Conservation (phyloP, 2,329 filamentous ascomycete genomes). For the Aspergillus terreus region DNA sequence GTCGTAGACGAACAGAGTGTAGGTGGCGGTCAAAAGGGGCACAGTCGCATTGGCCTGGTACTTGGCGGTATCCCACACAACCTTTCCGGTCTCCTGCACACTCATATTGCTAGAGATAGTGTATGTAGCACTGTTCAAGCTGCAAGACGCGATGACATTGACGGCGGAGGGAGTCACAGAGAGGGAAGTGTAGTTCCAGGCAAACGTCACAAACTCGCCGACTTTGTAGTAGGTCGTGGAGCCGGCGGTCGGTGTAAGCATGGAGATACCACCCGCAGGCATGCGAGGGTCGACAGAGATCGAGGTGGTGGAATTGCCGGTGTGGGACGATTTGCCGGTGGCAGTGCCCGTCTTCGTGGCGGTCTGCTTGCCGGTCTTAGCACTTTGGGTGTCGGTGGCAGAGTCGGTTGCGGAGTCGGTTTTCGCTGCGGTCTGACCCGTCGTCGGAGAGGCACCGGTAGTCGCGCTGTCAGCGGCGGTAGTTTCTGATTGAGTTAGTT, state of each 20-base stretch:
- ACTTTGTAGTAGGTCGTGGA: constrained; percentile 61
- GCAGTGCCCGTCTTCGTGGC: constrained; percentile 11
- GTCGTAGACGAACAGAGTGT: constrained; percentile 63
- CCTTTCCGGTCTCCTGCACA: constrained; percentile 48
- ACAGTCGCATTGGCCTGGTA: constrained; percentile 49
- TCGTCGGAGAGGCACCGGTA: constrained; percentile 12
- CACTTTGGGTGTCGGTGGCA: constrained; percentile 16
- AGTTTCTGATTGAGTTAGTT: constrained; percentile 9
- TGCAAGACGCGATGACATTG: constrained; percentile 61
- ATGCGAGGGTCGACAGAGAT: constrained; percentile 51
- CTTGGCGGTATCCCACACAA: constrained; percentile 59
- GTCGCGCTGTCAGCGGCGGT: constrained; percentile 19
- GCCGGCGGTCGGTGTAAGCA: constrained; percentile 56
- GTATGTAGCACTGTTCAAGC: constrained; percentile 56
- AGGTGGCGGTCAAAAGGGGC: constrained; percentile 57
- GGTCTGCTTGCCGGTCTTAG: constrained; percentile 15
- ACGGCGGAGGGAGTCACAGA: constrained; percentile 55
- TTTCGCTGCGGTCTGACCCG: constrained; percentile 11
- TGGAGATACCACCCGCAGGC: constrained; percentile 57
- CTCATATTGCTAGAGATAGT: constrained; percentile 60
- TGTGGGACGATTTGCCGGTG: constrained; percentile 18
- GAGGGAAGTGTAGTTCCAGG: constrained; percentile 67
- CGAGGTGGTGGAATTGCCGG: constrained; percentile 20
- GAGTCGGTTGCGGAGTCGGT: constrained; percentile 15
- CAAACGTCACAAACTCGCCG: constrained; percentile 59